A percentile compares a stretch with the other conserved stretches of the same genome.
Evolutionary conservation across 2,329 filamentous ascomycete genomes (phyloP).

Genomic region (Chaetothyriales sp.): DNA sequence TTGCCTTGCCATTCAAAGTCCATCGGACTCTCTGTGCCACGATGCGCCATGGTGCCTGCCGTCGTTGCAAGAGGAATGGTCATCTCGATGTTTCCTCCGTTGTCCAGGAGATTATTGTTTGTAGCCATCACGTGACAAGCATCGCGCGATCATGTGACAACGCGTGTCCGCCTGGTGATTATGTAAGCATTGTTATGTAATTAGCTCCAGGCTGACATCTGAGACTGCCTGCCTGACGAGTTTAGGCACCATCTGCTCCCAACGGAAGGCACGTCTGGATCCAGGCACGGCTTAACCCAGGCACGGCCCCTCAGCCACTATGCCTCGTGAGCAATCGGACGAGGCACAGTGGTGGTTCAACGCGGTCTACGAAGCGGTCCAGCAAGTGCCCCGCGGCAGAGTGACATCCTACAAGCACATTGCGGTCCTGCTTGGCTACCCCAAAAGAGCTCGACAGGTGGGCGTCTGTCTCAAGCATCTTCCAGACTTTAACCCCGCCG

Average conservation of each 20-base stretch:
- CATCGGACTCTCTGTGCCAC: conserved; percentile 33
- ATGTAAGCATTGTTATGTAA: too few species aligned
- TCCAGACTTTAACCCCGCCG: conserved; percentile 35
- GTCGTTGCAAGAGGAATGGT: not conserved
- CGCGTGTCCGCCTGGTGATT: not conserved
- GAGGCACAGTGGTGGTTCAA: conserved; percentile 36
- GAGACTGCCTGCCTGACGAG: too few species aligned
- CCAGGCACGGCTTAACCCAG: too few species aligned
- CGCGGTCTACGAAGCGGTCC: conserved; percentile 67
- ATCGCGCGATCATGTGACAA: not conserved
- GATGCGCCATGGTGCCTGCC: conserved; percentile 12
- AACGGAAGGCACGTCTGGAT: too few species aligned
- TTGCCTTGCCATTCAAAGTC: conserved; percentile 35
- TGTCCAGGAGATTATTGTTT: not conserved
- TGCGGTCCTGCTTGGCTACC: conserved; percentile 44
- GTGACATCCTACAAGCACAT: conserved; percentile 77
- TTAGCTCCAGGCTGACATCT: too few species aligned
- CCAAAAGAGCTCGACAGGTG: conserved; percentile 65
- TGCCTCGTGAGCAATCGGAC: conserved; percentile 29
- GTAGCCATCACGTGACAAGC: not conserved
- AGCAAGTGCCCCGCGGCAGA: conserved; percentile 66
- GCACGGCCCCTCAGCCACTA: conserved; percentile 10
- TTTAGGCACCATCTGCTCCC: too few species aligned
- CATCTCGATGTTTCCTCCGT: not conserved
- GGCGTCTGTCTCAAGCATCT: conserved; percentile 83